Evolutionary conservation across 2,329 filamentous ascomycete species (phyloP), one percentile per base, ranked within the genome.

Genomic region (Trichoderma polysporum): DNA sequence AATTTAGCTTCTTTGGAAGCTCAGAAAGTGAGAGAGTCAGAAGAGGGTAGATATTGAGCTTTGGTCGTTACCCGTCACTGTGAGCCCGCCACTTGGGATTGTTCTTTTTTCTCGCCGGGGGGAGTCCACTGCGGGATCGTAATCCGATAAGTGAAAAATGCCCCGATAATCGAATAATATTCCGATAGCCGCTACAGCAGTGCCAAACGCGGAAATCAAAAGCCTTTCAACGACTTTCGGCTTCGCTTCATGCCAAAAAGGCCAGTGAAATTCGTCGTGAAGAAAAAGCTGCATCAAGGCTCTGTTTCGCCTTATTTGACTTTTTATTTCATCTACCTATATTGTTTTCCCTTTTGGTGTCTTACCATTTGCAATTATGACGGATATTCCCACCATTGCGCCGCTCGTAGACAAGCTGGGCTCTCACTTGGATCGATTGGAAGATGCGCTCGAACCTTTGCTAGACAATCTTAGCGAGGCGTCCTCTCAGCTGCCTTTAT

Each of bases 401-500:
- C 86, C 90, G 33, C 85, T 91, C 60, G 82, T 97, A 59, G 88
- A 91, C 73, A 86, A 89, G 76, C 87, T 97, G 60, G 90, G 93
- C 71, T 86, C 87, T 71, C 88, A 93, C 76, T 86, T 98, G 59
- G 91, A 96, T 79, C 86, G 90, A 65, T 85, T 98, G 54, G 88
- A 96, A 75, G 86, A 89, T 39, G 84, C 86, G 4, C 83, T 98
- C 31, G 80, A 86, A 69, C 93, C 94, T n/a, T 81, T 98, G 6
- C 80, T 97, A 29, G 82, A 84, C 39, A 84, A 84, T 58, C 80
- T 97, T 50, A 82, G 87, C 59, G 87, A 90, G 47, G 86, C 88
- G 66, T 88, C 92, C 5, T 89, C 88, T 65, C 93, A 93, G 75
- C 84, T 98, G 31, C 94, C 94, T 1, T 84, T 98, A n/a, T 85